Percentiles rank a stretch among this genome's conserved stretches.
Conservation (phyloP, 176 grass and related monocot genomes). For the Oryza nivara region DNA sequence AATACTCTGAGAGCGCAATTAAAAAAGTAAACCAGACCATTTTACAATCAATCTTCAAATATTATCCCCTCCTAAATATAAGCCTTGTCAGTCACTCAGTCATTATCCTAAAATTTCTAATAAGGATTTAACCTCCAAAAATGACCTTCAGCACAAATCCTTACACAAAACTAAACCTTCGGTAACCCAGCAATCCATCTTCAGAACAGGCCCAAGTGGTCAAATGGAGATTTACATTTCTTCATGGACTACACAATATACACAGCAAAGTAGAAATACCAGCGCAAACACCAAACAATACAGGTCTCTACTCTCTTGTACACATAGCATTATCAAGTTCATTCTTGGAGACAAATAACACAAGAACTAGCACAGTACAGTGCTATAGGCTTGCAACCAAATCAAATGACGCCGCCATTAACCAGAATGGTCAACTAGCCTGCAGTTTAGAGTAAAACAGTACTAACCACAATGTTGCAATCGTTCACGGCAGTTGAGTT, state of each 20-base stretch:
- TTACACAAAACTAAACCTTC: background rate
- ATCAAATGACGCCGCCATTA: background rate
- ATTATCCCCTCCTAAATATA: background rate
- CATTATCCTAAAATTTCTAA: background rate
- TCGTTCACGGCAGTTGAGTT: background rate
- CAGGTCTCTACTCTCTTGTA: background rate
- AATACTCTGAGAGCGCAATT: background rate
- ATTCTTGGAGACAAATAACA: background rate
- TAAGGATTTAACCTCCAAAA: slow-evolving; percentile 3
- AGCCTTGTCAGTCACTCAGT: background rate
- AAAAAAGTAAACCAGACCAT: background rate
- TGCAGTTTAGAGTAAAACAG: no score
- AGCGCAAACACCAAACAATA: background rate
- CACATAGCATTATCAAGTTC: slow-evolving; percentile 1
- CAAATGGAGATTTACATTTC: background rate
- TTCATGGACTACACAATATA: background rate
- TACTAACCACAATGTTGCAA: no score
- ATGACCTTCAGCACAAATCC: slow-evolving; percentile 6
- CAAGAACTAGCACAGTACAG: background rate
- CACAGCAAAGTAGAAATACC: background rate
- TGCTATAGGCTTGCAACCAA: background rate
- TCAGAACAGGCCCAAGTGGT: background rate
- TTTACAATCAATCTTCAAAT: background rate
- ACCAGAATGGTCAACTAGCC: background rate
- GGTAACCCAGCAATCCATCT: background rate